Evolutionary conservation across 2,329 filamentous ascomycete genomes (phyloP).

Genomic region (Clarireedia hainanense): DNA sequence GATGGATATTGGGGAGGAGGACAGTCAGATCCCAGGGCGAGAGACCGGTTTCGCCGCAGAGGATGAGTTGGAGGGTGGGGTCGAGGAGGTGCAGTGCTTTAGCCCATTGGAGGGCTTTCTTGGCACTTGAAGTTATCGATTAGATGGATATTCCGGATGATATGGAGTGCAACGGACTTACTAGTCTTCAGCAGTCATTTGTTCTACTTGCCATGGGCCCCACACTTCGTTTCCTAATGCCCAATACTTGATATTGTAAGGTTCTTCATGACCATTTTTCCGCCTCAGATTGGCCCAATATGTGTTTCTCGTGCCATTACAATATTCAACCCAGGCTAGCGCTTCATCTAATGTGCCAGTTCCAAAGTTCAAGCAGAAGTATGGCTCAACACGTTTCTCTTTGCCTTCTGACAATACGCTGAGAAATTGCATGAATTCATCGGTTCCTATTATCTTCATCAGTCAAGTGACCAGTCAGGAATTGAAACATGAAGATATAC

Average conservation of each 20-base stretch:
- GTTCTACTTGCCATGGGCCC: conserved; percentile 41
- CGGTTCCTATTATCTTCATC: conserved; percentile 39
- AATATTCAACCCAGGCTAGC: conserved; percentile 78
- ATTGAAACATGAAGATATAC: conserved; percentile 27
- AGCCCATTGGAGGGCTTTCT: conserved; percentile 49
- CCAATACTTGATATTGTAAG: conserved; percentile 82
- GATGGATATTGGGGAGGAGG: conserved; percentile 49
- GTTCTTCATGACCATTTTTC: conserved; percentile 65
- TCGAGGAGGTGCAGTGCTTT: conserved; percentile 52
- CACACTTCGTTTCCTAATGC: conserved; percentile 66
- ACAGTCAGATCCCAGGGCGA: conserved; percentile 57
- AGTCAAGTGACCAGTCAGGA: background rate
- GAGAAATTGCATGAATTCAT: conserved; percentile 82
- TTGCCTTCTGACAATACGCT: conserved; percentile 55
- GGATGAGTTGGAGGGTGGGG: conserved; percentile 51
- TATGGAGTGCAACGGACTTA: background rate
- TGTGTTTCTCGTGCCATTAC: conserved; percentile 69
- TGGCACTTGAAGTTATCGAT: conserved; percentile 28
- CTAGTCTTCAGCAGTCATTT: conserved; percentile 49
- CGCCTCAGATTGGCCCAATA: conserved; percentile 76
- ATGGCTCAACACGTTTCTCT: conserved; percentile 62
- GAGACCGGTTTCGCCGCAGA: conserved; percentile 55
- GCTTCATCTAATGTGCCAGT: conserved; percentile 54
- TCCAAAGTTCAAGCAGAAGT: conserved; percentile 73
- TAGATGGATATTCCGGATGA: background rate